Conservation (phyloP, 129 eudicot genomes). For the Logfia minima region DNA sequence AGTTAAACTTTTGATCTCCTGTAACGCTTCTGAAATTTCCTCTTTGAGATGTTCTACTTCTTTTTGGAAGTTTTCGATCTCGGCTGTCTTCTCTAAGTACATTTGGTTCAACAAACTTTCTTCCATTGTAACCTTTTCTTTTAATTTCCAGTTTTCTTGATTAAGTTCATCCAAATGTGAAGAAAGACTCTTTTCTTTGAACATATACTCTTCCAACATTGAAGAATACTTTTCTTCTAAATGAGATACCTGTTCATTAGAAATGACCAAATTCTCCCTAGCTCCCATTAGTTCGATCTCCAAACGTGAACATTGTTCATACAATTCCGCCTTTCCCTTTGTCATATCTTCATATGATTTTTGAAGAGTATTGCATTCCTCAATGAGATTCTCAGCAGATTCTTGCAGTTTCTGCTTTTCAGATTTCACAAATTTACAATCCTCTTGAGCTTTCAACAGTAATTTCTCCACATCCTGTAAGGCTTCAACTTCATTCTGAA, state of each 20-base stretch:
- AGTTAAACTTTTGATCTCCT: slow-evolving; percentile 46
- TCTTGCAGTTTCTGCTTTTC: slow-evolving; percentile 52
- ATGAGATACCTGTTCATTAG: slow-evolving; percentile 37
- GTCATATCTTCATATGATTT: slow-evolving; percentile 51
- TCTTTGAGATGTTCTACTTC: slow-evolving; percentile 52
- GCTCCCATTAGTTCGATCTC: slow-evolving; percentile 48
- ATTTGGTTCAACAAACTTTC: slow-evolving; percentile 57
- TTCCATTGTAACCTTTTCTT: slow-evolving; percentile 44
- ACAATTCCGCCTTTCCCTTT: slow-evolving; percentile 41
- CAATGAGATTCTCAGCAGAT: slow-evolving; percentile 46
- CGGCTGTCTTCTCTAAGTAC: slow-evolving; percentile 56
- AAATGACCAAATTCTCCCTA: slow-evolving; percentile 36
- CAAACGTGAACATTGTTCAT: slow-evolving; percentile 35
- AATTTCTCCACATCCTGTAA: slow-evolving; percentile 35
- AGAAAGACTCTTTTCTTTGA: slow-evolving; percentile 51
- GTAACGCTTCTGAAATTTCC: slow-evolving; percentile 37
- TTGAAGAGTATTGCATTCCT: slow-evolving; percentile 46
- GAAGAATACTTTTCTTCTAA: slow-evolving; percentile 51
- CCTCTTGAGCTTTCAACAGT: slow-evolving; percentile 44
- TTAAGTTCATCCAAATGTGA: slow-evolving; percentile 59
- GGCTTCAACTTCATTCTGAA: slow-evolving; percentile 52
- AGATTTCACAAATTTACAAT: slow-evolving; percentile 43
- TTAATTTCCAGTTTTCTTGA: slow-evolving; percentile 54
- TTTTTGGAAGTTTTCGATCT: slow-evolving; percentile 46
- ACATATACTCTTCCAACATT: slow-evolving; percentile 44